Evolutionary conservation across 2,329 filamentous ascomycete genomes (phyloP).

Genomic region (Paecilomyces dactylethromorphus): DNA sequence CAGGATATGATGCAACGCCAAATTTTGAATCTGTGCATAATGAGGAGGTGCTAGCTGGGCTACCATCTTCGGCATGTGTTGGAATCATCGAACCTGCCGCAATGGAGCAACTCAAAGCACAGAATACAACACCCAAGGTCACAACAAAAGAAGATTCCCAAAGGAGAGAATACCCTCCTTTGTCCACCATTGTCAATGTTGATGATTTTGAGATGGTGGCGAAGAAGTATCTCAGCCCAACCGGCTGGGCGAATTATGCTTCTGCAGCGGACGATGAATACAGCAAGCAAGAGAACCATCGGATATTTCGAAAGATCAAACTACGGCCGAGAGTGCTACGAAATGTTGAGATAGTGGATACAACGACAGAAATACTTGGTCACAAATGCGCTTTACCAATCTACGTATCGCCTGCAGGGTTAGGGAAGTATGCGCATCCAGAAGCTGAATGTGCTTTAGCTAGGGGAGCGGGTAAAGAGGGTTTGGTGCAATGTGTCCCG

Average conservation of each 20-base stretch:
- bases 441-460: slow-evolving; percentile 39
- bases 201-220: slow-evolving; percentile 34
- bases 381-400: slow-evolving; percentile 29
- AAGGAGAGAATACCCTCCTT: slow-evolving; percentile 11
- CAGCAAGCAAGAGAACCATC: slow-evolving; percentile 38
- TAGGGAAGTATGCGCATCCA: slow-evolving; percentile 38
- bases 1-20: slow-evolving; percentile 28
- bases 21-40: slow-evolving; percentile 30
- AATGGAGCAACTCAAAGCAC: slow-evolving; percentile 12
- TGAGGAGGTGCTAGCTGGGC: slow-evolving; percentile 20
- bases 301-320: slow-evolving; percentile 39
- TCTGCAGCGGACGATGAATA: slow-evolving; percentile 45
- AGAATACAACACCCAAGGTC: not conserved
- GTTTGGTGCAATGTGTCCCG: slow-evolving; percentile 30
- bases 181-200: slow-evolving; percentile 28
- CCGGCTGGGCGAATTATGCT: slow-evolving; percentile 39
- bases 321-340: slow-evolving; percentile 42
- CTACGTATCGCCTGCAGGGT: slow-evolving; percentile 36
- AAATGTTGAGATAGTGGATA: slow-evolving; percentile 32
- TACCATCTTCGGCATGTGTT: slow-evolving; percentile 16
- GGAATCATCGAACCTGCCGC: slow-evolving; percentile 10
- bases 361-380: slow-evolving; percentile 26
- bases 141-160: not conserved
- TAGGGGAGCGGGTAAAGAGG: slow-evolving; percentile 30
- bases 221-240: slow-evolving; percentile 17